These are phyloP conservation scores for Alternaria novae-zelandiae DNA, from an alignment of 2,329 filamentous ascomycete species.

Conservation along the genomic window DNA sequence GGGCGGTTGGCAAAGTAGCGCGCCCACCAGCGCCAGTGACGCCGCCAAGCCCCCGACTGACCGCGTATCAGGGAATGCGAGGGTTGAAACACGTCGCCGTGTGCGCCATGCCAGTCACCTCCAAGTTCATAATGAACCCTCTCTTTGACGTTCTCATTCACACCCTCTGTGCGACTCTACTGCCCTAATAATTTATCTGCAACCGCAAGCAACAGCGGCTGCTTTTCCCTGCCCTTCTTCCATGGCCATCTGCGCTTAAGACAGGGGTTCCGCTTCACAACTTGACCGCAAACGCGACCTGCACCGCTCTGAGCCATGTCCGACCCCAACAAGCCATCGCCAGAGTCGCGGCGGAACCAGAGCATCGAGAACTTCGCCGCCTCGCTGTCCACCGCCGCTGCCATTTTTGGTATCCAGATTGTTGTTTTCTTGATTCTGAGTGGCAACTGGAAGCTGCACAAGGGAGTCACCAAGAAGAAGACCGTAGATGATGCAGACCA, in stretches of 20 bases:
- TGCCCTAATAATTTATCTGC: neutral
- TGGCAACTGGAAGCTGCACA: slow-evolving; percentile 46
- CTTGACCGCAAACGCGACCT: slow-evolving; percentile 2
- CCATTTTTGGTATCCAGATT: slow-evolving; percentile 47
- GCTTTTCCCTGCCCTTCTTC: neutral
- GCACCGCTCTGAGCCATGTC: slow-evolving; percentile 15
- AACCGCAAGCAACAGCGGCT: slow-evolving; percentile 2
- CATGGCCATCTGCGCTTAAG: slow-evolving; percentile 13
- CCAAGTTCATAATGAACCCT: slow-evolving; percentile 6
- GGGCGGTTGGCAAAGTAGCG: slow-evolving; percentile 9
- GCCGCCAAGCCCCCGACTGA: slow-evolving; percentile 13
- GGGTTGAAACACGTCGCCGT: slow-evolving; percentile 18
- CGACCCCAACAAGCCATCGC: neutral
- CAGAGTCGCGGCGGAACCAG: slow-evolving; percentile 27
- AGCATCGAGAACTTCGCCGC: slow-evolving; percentile 48
- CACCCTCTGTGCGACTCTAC: neutral
- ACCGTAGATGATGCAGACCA: neutral
- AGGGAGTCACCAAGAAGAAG: slow-evolving; percentile 21
- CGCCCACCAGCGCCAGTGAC: slow-evolving; percentile 12
- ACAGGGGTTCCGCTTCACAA: slow-evolving; percentile 12
- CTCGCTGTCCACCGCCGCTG: slow-evolving; percentile 43
- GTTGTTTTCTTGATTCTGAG: slow-evolving; percentile 44
- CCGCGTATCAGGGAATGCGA: slow-evolving; percentile 18
- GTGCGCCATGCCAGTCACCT: slow-evolving; percentile 6
- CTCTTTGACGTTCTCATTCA: slow-evolving; percentile 7